A percentile compares a stretch with the other conserved stretches of the same genome.
Evolutionary conservation across 345 rosid genomes (phyloP).

Genomic region (Citrus cavaleriei): DNA sequence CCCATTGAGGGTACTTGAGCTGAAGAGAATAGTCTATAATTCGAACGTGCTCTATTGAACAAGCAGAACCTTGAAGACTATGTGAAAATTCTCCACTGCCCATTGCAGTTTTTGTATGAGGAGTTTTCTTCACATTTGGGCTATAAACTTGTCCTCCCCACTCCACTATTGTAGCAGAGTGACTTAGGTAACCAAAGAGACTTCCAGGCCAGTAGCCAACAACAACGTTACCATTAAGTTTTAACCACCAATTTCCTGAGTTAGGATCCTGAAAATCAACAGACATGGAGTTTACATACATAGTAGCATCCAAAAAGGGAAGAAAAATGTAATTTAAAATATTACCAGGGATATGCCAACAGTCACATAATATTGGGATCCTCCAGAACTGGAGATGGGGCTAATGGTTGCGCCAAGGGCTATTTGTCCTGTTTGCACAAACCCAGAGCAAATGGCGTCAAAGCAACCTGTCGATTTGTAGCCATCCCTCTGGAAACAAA

Average conservation of each 20-base stretch:
- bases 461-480: conserved; percentile 34
- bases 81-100: conserved; percentile 41
- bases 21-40: conserved; percentile 34
- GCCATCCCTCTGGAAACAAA: conserved; percentile 25
- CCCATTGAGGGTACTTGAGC: conserved; percentile 36
- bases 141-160: conserved; percentile 67
- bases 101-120: conserved; percentile 55
- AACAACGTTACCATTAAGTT: background rate
- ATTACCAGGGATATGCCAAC: conserved; percentile 26
- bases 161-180: conserved; percentile 38
- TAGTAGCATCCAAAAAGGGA: background rate
- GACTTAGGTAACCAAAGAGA: conserved; percentile 22
- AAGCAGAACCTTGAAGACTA: conserved; percentile 2
- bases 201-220: conserved; percentile 46
- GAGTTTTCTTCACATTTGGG: conserved; percentile 30
- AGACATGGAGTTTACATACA: background rate
- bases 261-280: conserved; percentile 35
- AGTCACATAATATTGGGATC: conserved; percentile 20
- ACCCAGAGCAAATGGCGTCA: conserved; percentile 42
- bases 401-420: conserved; percentile 31
- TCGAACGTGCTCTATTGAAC: conserved; percentile 33
- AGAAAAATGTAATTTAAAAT: background rate
- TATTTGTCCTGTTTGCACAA: conserved; percentile 36
- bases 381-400: background rate
- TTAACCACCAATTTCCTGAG: conserved; percentile 49